phyloP scores from a whole-genome alignment of 805 yeast species.

The Metschnikowia henanensis region DNA sequence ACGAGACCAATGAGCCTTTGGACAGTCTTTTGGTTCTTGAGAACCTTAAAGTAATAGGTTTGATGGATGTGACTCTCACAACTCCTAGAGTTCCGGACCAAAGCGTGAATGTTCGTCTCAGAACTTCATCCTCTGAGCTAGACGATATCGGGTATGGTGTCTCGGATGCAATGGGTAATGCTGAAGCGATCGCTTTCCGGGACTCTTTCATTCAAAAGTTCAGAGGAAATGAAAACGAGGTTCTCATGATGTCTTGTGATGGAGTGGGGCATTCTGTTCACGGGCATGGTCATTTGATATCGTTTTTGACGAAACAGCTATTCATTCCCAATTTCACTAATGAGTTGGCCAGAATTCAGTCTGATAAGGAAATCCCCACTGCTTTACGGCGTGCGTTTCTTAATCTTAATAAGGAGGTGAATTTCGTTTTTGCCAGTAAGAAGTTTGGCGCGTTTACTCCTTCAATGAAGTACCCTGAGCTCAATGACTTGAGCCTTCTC shows the following conservation, averaged over 20 bases:
- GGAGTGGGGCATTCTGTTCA: conserved; percentile 8
- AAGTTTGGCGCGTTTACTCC: conserved; percentile 42
- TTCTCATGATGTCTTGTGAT: conserved; percentile 53
- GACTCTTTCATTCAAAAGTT: conserved; percentile 88
- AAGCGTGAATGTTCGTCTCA: conserved; percentile 73
- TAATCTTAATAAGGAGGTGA: conserved; percentile 77
- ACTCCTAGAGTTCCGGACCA: conserved; percentile 91
- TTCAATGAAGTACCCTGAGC: conserved; percentile 37
- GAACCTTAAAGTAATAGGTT: conserved; percentile 70
- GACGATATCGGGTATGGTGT: conserved; percentile 85
- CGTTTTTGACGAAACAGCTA: conserved; percentile 70
- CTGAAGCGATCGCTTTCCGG: conserved; percentile 65
- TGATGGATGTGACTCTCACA: conserved; percentile 94
- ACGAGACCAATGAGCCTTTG: conserved; percentile 60
- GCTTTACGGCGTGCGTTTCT: conserved; percentile 85
- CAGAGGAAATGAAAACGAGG: conserved; percentile 81
- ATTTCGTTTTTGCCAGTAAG: conserved; percentile 51
- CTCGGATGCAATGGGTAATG: conserved; percentile 78
- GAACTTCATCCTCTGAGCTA: conserved; percentile 83
- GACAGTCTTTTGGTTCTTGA: conserved; percentile 65
- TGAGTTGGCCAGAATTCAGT: conserved; percentile 52
- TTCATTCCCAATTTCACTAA: conserved; percentile 66
- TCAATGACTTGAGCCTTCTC: conserved; percentile 52
- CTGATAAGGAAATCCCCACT: conserved; percentile 55
- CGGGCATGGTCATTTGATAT: conserved; percentile 60